Percentiles rank a stretch among this genome's conserved stretches.
phyloP scores from a whole-genome alignment of 345 rosid genomes.

The Laguncularia racemosa region DNA sequence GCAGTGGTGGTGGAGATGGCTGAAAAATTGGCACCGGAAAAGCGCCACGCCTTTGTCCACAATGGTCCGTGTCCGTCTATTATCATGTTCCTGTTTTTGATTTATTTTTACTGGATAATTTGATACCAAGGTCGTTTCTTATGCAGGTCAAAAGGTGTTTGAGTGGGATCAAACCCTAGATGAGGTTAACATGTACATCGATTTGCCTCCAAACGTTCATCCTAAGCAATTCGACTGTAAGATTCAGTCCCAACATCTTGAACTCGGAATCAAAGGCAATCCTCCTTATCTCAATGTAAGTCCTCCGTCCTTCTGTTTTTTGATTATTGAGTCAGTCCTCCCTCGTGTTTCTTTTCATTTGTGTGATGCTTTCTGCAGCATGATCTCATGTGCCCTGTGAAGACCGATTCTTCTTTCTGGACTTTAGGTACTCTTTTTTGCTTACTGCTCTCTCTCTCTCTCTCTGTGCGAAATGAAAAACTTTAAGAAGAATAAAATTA shows the following conservation, averaged over 20 bases:
- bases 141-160: conserved; percentile 62
- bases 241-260: conserved; percentile 75
- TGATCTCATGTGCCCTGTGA: conserved; percentile 62
- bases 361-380: conserved; percentile 36
- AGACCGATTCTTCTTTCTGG: conserved; percentile 91
- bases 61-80: no score
- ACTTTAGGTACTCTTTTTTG: conserved; percentile 47
- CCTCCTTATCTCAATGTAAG: conserved; percentile 88
- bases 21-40: no score
- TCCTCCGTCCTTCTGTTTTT: conserved; percentile 2
- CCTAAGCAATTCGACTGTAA: conserved; percentile 77
- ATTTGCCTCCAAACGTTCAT: conserved; percentile 55
- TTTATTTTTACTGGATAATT: neutral
- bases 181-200: conserved; percentile 75
- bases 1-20: no score
- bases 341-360: neutral
- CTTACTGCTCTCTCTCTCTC: no score
- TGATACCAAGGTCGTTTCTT: no score
- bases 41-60: no score
- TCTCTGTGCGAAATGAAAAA: no score
- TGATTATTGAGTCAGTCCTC: neutral
- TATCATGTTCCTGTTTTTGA: neutral
- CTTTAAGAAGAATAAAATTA: no score
- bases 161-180: conserved; percentile 97
- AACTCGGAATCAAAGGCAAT: conserved; percentile 92